phyloP scores from a whole-genome alignment of 2,329 filamentous ascomycete species.

The Cytospora mali region DNA sequence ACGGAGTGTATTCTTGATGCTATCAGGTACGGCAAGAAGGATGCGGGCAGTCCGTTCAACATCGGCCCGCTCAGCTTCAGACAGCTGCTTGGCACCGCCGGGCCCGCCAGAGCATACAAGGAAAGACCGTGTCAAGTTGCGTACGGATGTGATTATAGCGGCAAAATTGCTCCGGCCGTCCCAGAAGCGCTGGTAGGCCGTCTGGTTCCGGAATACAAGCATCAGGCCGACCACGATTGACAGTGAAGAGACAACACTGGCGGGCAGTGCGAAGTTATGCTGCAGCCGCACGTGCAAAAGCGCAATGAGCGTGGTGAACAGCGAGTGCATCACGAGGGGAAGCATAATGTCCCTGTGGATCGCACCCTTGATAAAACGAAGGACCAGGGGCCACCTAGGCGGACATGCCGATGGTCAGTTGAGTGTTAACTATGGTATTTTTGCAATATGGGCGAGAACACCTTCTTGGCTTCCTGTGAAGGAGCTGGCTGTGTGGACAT shows the following conservation, averaged over 20 bases:
- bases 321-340: conserved; percentile 2
- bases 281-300: conserved; percentile 11
- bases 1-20: conserved; percentile 18
- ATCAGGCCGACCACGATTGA: conserved; percentile 21
- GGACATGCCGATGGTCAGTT: neutral
- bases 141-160: conserved; percentile 9
- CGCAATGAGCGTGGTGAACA: conserved; percentile 14
- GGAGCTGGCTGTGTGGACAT: conserved; percentile 19
- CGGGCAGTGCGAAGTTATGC: conserved; percentile 17
- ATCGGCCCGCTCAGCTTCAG: conserved; percentile 1
- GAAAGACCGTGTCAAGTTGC: conserved; percentile 15
- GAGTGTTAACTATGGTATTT: neutral
- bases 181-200: conserved; percentile 22
- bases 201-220: conserved; percentile 23
- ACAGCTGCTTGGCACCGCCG: neutral
- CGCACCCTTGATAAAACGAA: conserved; percentile 21
- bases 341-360: conserved; percentile 17
- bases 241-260: conserved; percentile 17
- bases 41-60: conserved; percentile 18
- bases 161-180: conserved; percentile 21
- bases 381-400: conserved; percentile 16
- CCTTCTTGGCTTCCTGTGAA: conserved; percentile 15
- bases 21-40: conserved; percentile 15
- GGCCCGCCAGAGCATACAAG: conserved; percentile 15
- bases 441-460: neutral